A percentile compares a stretch with the other conserved stretches of the same genome.
Conservation (phyloP, 2,329 filamentous ascomycete genomes). For the Fusarium ambrosium region DNA sequence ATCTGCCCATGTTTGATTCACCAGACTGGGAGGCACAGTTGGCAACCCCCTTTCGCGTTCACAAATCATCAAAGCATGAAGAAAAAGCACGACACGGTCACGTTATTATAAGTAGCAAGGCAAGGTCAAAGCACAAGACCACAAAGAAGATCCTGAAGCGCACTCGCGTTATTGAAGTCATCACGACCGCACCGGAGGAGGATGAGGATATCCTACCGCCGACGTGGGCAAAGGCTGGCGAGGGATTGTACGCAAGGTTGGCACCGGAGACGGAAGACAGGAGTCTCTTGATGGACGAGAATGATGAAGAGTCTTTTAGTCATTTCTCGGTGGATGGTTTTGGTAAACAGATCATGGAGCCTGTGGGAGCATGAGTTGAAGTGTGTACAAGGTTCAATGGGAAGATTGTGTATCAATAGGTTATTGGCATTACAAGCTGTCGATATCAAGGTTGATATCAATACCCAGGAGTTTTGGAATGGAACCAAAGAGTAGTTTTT, state of each 20-base stretch:
- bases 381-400: background rate
- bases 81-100: slow-evolving; percentile 51
- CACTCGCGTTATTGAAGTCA: slow-evolving; percentile 44
- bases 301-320: slow-evolving; percentile 60
- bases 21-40: slow-evolving; percentile 56
- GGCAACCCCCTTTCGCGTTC: slow-evolving; percentile 20
- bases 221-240: slow-evolving; percentile 57
- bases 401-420: background rate
- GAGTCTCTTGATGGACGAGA: slow-evolving; percentile 53
- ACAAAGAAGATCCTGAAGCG: slow-evolving; percentile 52
- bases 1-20: slow-evolving; percentile 58
- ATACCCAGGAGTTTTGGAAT: slow-evolving; percentile 22
- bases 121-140: slow-evolving; percentile 50
- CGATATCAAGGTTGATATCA: background rate
- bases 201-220: slow-evolving; percentile 53
- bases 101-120: slow-evolving; percentile 44
- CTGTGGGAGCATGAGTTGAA: slow-evolving; percentile 44
- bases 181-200: slow-evolving; percentile 47
- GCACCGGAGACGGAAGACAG: slow-evolving; percentile 55
- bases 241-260: slow-evolving; percentile 57
- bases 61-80: slow-evolving; percentile 27
- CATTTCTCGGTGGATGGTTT: slow-evolving; percentile 57
- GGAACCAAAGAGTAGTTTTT: background rate
- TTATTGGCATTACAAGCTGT: background rate
- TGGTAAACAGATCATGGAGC: slow-evolving; percentile 54